Evolutionary conservation across 1,139 yeast genomes (phyloP), one percentile per base, ranked within the genome.

Genomic region (Nakaseomyces delphensis): DNA sequence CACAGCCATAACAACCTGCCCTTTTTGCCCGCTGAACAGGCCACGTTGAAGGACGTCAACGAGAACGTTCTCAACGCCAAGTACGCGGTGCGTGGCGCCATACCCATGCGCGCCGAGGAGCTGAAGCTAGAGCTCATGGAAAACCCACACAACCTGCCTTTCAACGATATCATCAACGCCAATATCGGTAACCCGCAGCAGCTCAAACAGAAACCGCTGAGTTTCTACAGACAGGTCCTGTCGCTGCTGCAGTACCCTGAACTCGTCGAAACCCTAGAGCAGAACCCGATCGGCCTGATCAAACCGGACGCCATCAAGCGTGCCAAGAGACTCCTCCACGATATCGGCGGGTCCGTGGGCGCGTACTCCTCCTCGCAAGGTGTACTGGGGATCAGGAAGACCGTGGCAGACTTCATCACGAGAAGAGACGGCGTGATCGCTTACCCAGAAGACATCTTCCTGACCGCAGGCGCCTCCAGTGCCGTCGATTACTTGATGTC

Each of bases 181-280:
- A 91, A 93, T 63, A 91, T 91, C 49, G 98, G 98, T 28, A 93
- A 93, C 61, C 98, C 98, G 1, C 98, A 91, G 64, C 97, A 89
- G 61, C 72, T 91, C 56, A 91, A 85, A 55, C 99, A 91, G 64
- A 74, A 79, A 56, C 98, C 98, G 1, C 70, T 91, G 56, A 85
- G 95, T n/a, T 93, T 93, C 71, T 87, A 86, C 65, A 75, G 98
- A 57, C 95, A 89, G 62, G 95, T 89, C 3, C 68, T 89, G 49
- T 76, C 96, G 0, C 66, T 89, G 38, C 68, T 89, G 55, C 96
- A 91, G 65, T 83, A 85, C 60, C 97, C 98, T 0, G 75, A 72
- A 28, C 64, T 89, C 43, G 56, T 86, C 25, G 27, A 20, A 18
- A 25, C 39, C 10, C 14, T 39, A 15, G 25, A 32, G 42, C 38